Conservation (phyloP, 2,329 filamentous ascomycete species). For the Colletotrichum euphorbiae region DNA sequence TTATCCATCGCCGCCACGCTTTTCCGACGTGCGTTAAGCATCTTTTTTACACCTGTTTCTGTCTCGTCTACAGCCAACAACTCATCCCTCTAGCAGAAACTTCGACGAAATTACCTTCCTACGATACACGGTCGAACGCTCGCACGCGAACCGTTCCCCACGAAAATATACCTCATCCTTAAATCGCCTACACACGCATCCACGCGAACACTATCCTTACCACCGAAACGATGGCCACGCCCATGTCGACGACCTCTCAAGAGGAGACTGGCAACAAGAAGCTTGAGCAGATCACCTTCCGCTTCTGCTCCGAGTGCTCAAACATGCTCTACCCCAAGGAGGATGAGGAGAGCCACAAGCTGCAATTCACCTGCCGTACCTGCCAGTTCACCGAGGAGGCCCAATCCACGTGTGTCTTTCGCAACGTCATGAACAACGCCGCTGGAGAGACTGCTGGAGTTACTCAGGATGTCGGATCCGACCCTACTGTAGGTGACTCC, state of each 20-base stretch:
- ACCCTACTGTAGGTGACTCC: constrained; percentile 92
- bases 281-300: constrained; percentile 89
- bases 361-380: constrained; percentile 96
- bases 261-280: constrained; percentile 60
- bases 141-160: background rate
- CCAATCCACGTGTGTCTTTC: constrained; percentile 90
- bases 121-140: background rate
- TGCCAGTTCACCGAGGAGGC: constrained; percentile 93
- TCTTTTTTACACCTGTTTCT: background rate
- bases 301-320: constrained; percentile 98
- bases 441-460: constrained; percentile 97
- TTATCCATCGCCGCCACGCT: background rate
- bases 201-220: background rate
- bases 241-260: constrained; percentile 61
- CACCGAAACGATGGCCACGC: constrained; percentile 64
- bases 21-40: too few species aligned
- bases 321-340: constrained; percentile 99
- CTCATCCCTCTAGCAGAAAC: background rate
- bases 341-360: constrained; percentile 82
- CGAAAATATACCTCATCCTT: background rate
- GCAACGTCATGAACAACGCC: constrained; percentile 91
- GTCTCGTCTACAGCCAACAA: background rate
- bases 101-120: background rate
- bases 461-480: constrained; percentile 94
- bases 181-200: background rate